phyloP scores from a whole-genome alignment of 371 early-diverging fungal genomes.

The Capillidium heterosporum region DNA sequence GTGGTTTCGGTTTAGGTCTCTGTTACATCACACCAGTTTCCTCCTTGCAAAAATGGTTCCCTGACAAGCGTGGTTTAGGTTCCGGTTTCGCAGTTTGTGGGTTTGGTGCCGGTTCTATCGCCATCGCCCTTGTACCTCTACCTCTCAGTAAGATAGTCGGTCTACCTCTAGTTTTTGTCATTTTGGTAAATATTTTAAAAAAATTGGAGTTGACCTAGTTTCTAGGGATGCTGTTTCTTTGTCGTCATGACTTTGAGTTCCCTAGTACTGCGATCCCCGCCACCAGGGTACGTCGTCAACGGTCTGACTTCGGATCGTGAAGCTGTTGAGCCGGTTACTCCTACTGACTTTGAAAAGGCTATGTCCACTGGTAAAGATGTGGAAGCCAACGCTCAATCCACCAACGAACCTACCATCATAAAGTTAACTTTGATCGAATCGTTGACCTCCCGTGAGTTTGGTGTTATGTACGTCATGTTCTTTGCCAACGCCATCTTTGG shows the following conservation, averaged over 20 bases:
- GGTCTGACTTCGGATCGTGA: constrained; percentile 26
- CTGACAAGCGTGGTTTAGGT: constrained; percentile 28
- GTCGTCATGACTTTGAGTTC: constrained; percentile 20
- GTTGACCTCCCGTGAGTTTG: constrained; percentile 25
- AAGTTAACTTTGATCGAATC: constrained; percentile 26
- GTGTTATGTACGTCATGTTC: constrained; percentile 33
- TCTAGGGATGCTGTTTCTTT: constrained; percentile 14
- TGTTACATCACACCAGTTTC: constrained; percentile 42
- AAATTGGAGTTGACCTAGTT: not conserved
- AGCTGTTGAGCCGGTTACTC: constrained; percentile 9
- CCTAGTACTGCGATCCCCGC: constrained; percentile 35
- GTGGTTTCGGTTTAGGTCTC: constrained; percentile 41
- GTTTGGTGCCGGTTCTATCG: constrained; percentile 46
- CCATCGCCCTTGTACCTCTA: constrained; percentile 33
- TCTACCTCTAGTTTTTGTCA: constrained; percentile 29
- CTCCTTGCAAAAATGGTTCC: constrained; percentile 36
- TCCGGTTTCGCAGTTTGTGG: constrained; percentile 42
- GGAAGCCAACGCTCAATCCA: constrained; percentile 8
- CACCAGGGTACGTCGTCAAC: constrained; percentile 35
- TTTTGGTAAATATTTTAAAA: constrained; percentile 20
- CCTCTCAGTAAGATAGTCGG: constrained; percentile 24
- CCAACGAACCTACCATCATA: constrained; percentile 13
- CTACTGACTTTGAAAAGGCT: not conserved
- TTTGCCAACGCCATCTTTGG: constrained; percentile 31
- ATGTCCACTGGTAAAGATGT: constrained; percentile 8